Evolutionary conservation across 2,329 filamentous ascomycete species (phyloP).

Genomic region (Alternaria incomplexa): DNA sequence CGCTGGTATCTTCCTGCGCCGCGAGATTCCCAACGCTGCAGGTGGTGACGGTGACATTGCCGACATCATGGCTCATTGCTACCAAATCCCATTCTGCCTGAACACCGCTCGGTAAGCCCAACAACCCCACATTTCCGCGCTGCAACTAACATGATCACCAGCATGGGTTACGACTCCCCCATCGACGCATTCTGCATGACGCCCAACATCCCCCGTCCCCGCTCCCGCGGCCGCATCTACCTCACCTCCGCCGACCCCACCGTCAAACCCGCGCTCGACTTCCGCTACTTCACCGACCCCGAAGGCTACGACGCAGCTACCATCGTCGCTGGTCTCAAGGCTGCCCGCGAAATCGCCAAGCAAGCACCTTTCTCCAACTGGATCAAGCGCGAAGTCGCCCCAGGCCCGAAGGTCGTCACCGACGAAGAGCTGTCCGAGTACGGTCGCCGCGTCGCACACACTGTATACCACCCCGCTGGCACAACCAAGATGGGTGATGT

Average conservation of each 20-base stretch:
- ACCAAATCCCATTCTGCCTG: slow-evolving; percentile 89
- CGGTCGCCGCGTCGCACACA: slow-evolving; percentile 80
- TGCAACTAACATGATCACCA: slow-evolving; percentile 18
- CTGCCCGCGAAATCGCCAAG: slow-evolving; percentile 76
- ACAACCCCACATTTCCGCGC: background rate
- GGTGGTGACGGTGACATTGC: slow-evolving; percentile 75
- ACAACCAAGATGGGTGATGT: slow-evolving; percentile 90
- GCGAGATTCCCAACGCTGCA: slow-evolving; percentile 72
- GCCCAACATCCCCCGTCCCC: slow-evolving; percentile 84
- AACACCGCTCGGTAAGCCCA: slow-evolving; percentile 71
- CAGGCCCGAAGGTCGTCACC: slow-evolving; percentile 73
- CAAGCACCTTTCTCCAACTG: slow-evolving; percentile 80
- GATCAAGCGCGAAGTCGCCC: slow-evolving; percentile 82
- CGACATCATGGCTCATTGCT: slow-evolving; percentile 96
- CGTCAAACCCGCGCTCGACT: slow-evolving; percentile 83
- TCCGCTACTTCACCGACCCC: slow-evolving; percentile 87
- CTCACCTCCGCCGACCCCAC: slow-evolving; percentile 75
- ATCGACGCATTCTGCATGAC: slow-evolving; percentile 91
- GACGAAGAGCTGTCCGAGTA: slow-evolving; percentile 85
- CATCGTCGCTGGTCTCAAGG: slow-evolving; percentile 77
- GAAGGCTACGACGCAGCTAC: slow-evolving; percentile 86
- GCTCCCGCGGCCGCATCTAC: slow-evolving; percentile 78
- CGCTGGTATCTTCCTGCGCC: slow-evolving; percentile 84
- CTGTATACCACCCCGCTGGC: slow-evolving; percentile 87
- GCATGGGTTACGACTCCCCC: slow-evolving; percentile 73